Evolutionary conservation across 768 basidiomycete genomes (phyloP).

Genomic region (Tylopilus cervinicoccineus): DNA sequence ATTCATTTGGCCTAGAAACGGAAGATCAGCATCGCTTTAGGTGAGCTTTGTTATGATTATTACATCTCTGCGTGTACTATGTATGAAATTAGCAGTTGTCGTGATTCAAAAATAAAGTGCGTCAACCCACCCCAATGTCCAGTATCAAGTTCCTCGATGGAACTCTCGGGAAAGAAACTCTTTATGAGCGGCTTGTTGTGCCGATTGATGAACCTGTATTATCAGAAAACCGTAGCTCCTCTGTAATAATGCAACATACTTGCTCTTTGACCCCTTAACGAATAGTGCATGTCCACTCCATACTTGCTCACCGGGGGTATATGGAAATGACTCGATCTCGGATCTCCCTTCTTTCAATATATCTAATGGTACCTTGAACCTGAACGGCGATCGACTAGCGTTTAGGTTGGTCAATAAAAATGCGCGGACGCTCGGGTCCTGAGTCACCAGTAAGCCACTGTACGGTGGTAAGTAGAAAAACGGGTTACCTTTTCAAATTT

Average conservation of each 20-base stretch:
- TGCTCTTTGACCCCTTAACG: constrained; percentile 76
- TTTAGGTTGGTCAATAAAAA: constrained; percentile 85
- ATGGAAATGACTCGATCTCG: constrained; percentile 79
- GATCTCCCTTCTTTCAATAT: constrained; percentile 58
- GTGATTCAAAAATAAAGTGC: neutral
- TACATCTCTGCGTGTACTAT: constrained; percentile 80
- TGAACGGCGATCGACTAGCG: constrained; percentile 35
- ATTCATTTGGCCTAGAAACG: constrained; percentile 48
- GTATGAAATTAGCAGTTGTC: constrained; percentile 4
- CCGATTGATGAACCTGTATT: constrained; percentile 64
- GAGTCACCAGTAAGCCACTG: constrained; percentile 7
- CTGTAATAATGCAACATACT: constrained; percentile 36
- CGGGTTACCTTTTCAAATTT: constrained; percentile 57
- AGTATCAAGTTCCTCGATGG: constrained; percentile 60
- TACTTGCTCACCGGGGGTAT: constrained; percentile 46
- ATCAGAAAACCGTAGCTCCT: constrained; percentile 2
- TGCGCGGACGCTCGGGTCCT: constrained; percentile 73
- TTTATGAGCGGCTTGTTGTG: constrained; percentile 59
- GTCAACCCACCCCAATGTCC: constrained; percentile 79
- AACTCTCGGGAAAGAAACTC: constrained; percentile 70
- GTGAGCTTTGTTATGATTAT: constrained; percentile 7
- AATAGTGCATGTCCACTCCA: constrained; percentile 66
- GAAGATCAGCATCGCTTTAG: neutral
- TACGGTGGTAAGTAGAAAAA: neutral
- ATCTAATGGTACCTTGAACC: constrained; percentile 71